phyloP scores from a whole-genome alignment of 2,329 filamentous ascomycete species.

The Pseudodiploospora longispora region DNA sequence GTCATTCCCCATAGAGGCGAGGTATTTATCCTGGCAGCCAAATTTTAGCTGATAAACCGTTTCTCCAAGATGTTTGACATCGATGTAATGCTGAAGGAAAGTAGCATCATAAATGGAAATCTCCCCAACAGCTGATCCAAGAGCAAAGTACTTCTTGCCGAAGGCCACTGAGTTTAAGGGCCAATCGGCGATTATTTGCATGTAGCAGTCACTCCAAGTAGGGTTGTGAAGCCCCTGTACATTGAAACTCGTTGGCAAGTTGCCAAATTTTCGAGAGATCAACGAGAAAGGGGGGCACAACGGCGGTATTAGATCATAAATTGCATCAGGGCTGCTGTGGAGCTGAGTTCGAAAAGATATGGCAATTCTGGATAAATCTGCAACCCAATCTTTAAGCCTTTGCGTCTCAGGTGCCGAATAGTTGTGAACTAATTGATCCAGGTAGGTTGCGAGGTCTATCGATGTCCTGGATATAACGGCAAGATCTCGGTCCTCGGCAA shows the following conservation, averaged over 20 bases:
- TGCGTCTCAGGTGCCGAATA: not conserved
- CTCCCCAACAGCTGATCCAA: not conserved
- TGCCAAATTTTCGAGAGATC: not conserved
- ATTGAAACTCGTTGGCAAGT: not conserved
- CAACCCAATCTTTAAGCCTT: not conserved
- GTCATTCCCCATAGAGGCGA: not conserved
- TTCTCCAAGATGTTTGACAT: not conserved
- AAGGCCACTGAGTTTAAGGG: not conserved
- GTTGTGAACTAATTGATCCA: not conserved
- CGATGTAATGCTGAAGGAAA: not conserved
- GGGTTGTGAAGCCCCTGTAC: not conserved
- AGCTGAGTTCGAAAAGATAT: not conserved
- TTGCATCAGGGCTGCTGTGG: not conserved
- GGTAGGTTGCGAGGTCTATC: not conserved
- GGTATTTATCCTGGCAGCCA: slow-evolving; percentile 1
- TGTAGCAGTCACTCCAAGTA: slow-evolving; percentile 2
- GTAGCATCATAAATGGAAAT: slow-evolving; percentile 1
- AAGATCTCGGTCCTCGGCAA: not conserved
- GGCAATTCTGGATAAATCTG: not conserved
- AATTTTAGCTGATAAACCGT: not conserved
- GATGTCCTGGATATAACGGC: not conserved
- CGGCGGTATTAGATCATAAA: slow-evolving; percentile 1
- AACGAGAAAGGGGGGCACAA: not conserved
- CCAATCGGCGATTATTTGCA: not conserved
- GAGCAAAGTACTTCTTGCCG: slow-evolving; percentile 2